Percentiles rank a stretch among this genome's conserved stretches.
Evolutionary conservation across 2,329 filamentous ascomycete species (phyloP).

Genomic region (Colletotrichum cordylinicola): DNA sequence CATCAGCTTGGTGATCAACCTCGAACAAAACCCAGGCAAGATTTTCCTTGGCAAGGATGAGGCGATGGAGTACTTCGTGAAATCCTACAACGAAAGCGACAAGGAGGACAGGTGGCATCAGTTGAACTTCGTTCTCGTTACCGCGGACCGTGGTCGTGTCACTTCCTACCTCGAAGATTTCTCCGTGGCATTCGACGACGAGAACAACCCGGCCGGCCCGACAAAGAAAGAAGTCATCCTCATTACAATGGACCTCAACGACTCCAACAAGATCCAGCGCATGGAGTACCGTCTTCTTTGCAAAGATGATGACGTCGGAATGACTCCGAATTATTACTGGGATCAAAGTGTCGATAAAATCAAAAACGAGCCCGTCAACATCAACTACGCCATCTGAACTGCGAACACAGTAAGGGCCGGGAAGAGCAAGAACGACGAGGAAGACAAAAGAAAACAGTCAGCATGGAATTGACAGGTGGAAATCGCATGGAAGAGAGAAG

Average conservation of each 20-base stretch:
- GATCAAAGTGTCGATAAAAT: neutral
- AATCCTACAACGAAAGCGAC: neutral
- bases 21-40: fast-evolving
- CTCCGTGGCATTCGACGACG: neutral
- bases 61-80: neutral
- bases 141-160: neutral
- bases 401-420: neutral
- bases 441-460: neutral
- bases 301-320: neutral
- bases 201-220: neutral
- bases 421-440: neutral
- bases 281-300: neutral
- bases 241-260: neutral
- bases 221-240: neutral
- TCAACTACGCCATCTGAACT: neutral
- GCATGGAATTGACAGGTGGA: fast-evolving
- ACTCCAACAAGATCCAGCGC: neutral
- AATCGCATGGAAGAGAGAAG: neutral
- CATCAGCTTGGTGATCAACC: neutral
- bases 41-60: neutral
- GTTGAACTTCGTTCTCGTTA: neutral
- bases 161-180: neutral
- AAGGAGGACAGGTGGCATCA: no score
- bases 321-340: neutral
- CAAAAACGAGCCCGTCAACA: neutral